phyloP scores from a whole-genome alignment of 2,329 filamentous ascomycete genomes.

The Sphaerulina musiva region DNA sequence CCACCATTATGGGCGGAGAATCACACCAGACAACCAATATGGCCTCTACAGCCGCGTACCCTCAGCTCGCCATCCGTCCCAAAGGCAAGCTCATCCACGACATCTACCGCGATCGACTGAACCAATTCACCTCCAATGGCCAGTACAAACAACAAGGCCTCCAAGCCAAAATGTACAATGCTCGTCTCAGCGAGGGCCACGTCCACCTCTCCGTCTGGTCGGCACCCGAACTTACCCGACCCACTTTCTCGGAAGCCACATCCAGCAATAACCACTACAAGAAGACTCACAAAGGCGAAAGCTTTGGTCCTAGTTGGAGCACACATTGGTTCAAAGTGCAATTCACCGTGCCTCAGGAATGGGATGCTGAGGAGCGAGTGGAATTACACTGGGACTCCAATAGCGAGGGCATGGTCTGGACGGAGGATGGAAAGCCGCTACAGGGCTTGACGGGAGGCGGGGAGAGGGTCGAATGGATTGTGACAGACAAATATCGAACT shows the following conservation, averaged over 20 bases:
- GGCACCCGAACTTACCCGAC: slow-evolving; percentile 69
- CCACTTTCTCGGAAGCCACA: slow-evolving; percentile 77
- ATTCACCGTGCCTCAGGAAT: slow-evolving; percentile 66
- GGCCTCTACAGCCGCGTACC: slow-evolving; percentile 38
- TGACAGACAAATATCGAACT: slow-evolving; percentile 74
- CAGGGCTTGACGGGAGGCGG: slow-evolving; percentile 88
- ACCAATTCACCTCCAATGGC: slow-evolving; percentile 69
- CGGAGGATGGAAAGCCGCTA: slow-evolving; percentile 76
- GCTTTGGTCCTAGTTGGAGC: slow-evolving; percentile 90
- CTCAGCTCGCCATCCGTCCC: slow-evolving; percentile 46
- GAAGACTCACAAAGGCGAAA: slow-evolving; percentile 65
- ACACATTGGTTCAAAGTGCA: slow-evolving; percentile 94
- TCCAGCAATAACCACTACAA: slow-evolving; percentile 61
- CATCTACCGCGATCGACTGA: slow-evolving; percentile 79
- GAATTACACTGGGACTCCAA: slow-evolving; percentile 95
- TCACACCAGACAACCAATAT: slow-evolving; percentile 23
- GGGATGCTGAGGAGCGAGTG: slow-evolving; percentile 71
- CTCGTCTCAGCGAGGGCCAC: slow-evolving; percentile 59
- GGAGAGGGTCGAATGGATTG: slow-evolving; percentile 84
- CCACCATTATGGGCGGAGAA: slow-evolving; percentile 35
- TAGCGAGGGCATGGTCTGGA: slow-evolving; percentile 93
- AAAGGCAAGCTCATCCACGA: slow-evolving; percentile 73
- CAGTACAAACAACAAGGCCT: slow-evolving; percentile 46
- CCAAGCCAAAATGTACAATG: slow-evolving; percentile 66
- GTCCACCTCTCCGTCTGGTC: slow-evolving; percentile 64